Percentiles rank a stretch among this genome's conserved stretches.
phyloP scores from a whole-genome alignment of 805 yeast species.

The Yarrowia sp. region DNA sequence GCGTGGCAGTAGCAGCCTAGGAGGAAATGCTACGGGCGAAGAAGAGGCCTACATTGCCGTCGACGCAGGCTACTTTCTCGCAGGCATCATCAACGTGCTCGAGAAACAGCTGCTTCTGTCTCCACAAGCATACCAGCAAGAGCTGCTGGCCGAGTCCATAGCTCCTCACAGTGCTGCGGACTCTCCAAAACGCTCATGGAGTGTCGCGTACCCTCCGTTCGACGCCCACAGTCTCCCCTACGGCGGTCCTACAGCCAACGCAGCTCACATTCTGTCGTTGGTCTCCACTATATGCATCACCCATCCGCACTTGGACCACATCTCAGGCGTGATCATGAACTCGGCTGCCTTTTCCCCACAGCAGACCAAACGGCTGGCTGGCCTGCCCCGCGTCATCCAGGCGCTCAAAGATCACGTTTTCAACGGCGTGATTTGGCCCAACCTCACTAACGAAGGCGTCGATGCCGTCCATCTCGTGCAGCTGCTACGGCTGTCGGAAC shows the following conservation, averaged over 20 bases:
- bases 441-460: conserved; percentile 53
- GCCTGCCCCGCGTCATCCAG: conserved; percentile 59
- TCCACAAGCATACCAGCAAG: conserved; percentile 7
- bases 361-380: conserved; percentile 58
- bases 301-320: conserved; percentile 87
- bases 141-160: conserved; percentile 19
- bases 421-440: conserved; percentile 84
- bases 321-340: conserved; percentile 71
- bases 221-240: conserved; percentile 14
- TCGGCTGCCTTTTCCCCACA: conserved; percentile 60
- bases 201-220: conserved; percentile 28
- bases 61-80: conserved; percentile 82
- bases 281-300: conserved; percentile 57
- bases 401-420: conserved; percentile 65
- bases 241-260: conserved; percentile 21
- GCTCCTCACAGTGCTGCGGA: neutral
- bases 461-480: conserved; percentile 40
- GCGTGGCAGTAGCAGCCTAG: conserved; percentile 51
- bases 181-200: conserved; percentile 8
- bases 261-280: conserved; percentile 21
- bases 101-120: conserved; percentile 30
- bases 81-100: conserved; percentile 58
- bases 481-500: conserved; percentile 40
- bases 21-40: too few relatives aligned
- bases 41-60: conserved; percentile 58